phyloP scores from a whole-genome alignment of 208 protist genomes.

The Balamuthia mandrillaris region DNA sequence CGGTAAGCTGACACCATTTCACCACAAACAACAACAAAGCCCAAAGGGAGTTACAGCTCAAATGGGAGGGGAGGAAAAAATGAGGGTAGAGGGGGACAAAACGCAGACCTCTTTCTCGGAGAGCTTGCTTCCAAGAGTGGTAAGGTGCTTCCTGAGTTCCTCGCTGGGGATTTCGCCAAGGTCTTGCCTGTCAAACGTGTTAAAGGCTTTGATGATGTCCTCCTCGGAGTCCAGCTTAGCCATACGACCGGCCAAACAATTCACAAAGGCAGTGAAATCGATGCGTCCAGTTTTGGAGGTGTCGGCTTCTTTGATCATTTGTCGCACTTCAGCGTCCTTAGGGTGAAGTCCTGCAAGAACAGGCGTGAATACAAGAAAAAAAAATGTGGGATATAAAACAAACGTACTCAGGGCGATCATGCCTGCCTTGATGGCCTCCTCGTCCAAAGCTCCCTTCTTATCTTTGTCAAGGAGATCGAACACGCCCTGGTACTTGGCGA shows the following conservation, averaged over 20 bases:
- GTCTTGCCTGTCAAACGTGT: constrained; percentile 25
- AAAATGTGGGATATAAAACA: background rate
- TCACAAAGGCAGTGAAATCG: constrained; percentile 30
- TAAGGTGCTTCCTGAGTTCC: background rate
- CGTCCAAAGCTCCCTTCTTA: background rate
- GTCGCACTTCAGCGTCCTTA: constrained; percentile 17
- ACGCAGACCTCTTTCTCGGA: constrained; percentile 2
- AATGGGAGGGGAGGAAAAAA: too few species aligned
- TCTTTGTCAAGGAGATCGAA: constrained; percentile 35
- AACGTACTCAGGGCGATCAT: constrained; percentile 23
- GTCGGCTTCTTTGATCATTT: constrained; percentile 38
- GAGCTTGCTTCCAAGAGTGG: constrained; percentile 9
- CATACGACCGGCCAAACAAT: background rate
- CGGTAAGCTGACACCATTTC: background rate
- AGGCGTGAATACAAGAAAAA: too few species aligned
- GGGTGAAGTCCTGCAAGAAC: constrained; percentile 30
- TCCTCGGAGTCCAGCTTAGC: constrained; percentile 33
- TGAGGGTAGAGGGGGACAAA: too few species aligned
- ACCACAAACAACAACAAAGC: too few species aligned
- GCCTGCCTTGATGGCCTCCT: background rate
- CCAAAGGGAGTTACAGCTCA: too few species aligned
- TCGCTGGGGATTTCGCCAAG: background rate
- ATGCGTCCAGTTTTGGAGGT: constrained; percentile 27
- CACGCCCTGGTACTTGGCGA: constrained; percentile 37
- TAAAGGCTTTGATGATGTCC: constrained; percentile 18